These are phyloP conservation scores for Xylariaceae sp. DNA, from an alignment of 2,329 filamentous ascomycete genomes.

Conservation along the genomic window DNA sequence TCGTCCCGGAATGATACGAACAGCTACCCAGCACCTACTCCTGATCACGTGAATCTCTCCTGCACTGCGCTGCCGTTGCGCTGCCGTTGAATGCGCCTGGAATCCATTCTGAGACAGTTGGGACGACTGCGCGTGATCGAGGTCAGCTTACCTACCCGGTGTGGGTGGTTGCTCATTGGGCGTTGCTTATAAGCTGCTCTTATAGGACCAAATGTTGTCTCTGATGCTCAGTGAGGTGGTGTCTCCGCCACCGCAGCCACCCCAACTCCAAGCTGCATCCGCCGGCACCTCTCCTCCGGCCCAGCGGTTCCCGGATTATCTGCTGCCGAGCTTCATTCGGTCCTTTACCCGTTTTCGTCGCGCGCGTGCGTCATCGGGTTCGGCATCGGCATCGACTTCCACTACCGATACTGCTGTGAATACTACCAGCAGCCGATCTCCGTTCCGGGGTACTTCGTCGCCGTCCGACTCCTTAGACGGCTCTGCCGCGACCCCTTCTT, in stretches of 20 bases:
- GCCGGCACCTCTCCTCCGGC: slow-evolving; percentile 15
- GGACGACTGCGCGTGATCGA: neutral
- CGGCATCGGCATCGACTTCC: slow-evolving; percentile 24
- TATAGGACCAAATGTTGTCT: slow-evolving; percentile 22
- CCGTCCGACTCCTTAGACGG: slow-evolving; percentile 30
- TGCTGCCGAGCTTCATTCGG: slow-evolving; percentile 47
- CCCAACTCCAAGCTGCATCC: slow-evolving; percentile 1
- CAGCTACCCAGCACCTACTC: neutral
- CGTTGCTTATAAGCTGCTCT: too few relatives aligned
- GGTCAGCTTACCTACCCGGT: neutral
- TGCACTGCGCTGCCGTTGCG: neutral
- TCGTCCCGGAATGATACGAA: neutral
- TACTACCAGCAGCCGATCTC: slow-evolving; percentile 10
- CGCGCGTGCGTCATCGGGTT: neutral
- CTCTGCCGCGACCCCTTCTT: slow-evolving; percentile 8
- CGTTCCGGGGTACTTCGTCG: slow-evolving; percentile 36
- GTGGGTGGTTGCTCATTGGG: neutral
- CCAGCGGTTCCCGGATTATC: slow-evolving; percentile 46
- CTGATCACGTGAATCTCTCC: neutral
- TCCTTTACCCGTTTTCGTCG: slow-evolving; percentile 41
- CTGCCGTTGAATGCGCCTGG: too few relatives aligned
- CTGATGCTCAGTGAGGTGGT: slow-evolving; percentile 27
- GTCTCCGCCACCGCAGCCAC: slow-evolving; percentile 10
- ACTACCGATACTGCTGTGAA: slow-evolving; percentile 16
- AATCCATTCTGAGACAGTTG: too few relatives aligned